Conservation (phyloP, 208 protist species). For the Leishmania arabica region DNA sequence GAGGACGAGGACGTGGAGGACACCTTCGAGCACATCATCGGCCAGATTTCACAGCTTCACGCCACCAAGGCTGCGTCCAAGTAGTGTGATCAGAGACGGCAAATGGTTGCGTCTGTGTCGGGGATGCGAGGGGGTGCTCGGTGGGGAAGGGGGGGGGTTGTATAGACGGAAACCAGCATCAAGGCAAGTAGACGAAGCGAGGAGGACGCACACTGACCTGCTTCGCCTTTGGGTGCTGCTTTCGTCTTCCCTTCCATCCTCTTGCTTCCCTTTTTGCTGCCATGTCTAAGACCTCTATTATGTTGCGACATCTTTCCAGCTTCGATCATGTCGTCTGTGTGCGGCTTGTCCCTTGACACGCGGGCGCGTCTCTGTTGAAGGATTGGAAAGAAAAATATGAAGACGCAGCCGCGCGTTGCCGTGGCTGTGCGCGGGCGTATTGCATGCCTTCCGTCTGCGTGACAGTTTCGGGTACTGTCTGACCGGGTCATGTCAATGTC, state of each 20-base stretch:
- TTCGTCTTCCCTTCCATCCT: neutral
- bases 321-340: neutral
- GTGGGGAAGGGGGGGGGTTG: neutral
- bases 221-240: neutral
- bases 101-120: neutral
- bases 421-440: neutral
- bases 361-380: neutral
- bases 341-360: neutral
- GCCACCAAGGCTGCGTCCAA: conserved; percentile 49
- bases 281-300: neutral
- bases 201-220: too few relatives aligned
- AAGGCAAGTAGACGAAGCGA: neutral
- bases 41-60: conserved; percentile 65
- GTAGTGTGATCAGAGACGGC: neutral
- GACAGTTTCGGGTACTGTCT: neutral
- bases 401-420: neutral
- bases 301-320: neutral
- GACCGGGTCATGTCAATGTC: neutral
- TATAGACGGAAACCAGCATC: neutral
- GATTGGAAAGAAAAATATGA: neutral
- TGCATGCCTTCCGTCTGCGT: neutral
- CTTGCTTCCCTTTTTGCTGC: neutral
- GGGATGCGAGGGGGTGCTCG: neutral
- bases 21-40: conserved; percentile 90
- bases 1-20: conserved; percentile 93